These are phyloP conservation scores for Poa annua DNA, from an alignment of 176 grass and related monocot species.

Conservation along the genomic window DNA sequence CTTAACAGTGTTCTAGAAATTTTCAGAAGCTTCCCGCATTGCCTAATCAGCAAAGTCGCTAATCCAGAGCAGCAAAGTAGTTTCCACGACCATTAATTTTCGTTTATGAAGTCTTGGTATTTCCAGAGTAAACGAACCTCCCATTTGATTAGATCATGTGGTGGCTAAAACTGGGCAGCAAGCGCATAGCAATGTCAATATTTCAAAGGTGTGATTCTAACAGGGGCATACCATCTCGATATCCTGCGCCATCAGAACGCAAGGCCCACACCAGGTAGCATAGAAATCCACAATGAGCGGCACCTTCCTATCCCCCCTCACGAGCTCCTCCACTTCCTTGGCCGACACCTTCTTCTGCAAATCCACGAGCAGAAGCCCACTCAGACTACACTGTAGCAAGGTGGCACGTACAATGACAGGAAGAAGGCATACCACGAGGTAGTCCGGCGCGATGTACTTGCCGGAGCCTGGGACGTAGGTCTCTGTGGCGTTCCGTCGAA, in stretches of 20 bases:
- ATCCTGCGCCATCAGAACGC: constrained; percentile 86
- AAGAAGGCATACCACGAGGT: constrained; percentile 17
- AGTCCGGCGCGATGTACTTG: constrained; percentile 28
- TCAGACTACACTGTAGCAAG: not conserved
- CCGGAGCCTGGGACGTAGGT: constrained; percentile 47
- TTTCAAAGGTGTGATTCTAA: not conserved
- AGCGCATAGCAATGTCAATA: not conserved
- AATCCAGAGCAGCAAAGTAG: not conserved
- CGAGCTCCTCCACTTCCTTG: constrained; percentile 53
- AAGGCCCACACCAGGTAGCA: constrained; percentile 82
- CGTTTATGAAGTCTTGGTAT: not conserved
- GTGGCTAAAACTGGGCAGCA: not conserved
- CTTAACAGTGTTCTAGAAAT: not conserved
- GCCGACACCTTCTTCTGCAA: constrained; percentile 76
- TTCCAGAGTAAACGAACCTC: not conserved
- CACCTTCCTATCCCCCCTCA: constrained; percentile 46
- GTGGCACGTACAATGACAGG: not conserved
- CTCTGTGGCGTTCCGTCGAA: constrained; percentile 50
- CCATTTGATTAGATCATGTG: not conserved
- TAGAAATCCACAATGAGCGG: constrained; percentile 77
- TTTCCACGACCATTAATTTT: not conserved
- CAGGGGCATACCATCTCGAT: constrained; percentile 20
- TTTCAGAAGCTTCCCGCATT: not conserved
- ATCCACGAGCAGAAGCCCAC: not conserved
- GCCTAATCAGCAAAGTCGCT: not conserved